Conservation (phyloP, 2,329 filamentous ascomycete genomes). For the Diaporthe sp. region DNA sequence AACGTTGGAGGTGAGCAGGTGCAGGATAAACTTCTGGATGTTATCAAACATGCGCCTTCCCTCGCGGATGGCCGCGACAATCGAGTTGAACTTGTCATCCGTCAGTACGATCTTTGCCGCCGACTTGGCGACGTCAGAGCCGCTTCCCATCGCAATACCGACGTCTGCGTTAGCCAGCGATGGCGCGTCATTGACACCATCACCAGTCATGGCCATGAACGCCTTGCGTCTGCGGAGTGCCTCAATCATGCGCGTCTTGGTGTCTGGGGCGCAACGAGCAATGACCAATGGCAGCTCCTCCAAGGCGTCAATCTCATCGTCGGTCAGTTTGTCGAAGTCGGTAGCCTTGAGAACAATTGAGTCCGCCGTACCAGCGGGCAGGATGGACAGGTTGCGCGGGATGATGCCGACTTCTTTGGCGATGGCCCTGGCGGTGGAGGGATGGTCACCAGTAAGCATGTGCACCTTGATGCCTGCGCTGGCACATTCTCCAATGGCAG, state of each 20-base stretch:
- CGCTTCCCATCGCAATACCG: slow-evolving; percentile 91
- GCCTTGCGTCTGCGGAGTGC: slow-evolving; percentile 82
- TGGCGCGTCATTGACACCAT: slow-evolving; percentile 89
- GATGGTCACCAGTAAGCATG: slow-evolving; percentile 89
- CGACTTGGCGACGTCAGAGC: slow-evolving; percentile 88
- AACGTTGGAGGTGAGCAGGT: slow-evolving; percentile 84
- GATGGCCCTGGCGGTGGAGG: slow-evolving; percentile 83
- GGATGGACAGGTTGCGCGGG: slow-evolving; percentile 70
- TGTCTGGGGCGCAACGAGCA: slow-evolving; percentile 86
- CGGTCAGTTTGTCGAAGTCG: slow-evolving; percentile 83
- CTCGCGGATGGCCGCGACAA: slow-evolving; percentile 86
- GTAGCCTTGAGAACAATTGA: slow-evolving; percentile 81
- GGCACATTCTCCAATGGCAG: slow-evolving; percentile 78
- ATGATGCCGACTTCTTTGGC: slow-evolving; percentile 85
- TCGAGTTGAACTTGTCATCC: slow-evolving; percentile 90
- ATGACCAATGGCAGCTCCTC: slow-evolving; percentile 85
- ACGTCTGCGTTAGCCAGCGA: slow-evolving; percentile 86
- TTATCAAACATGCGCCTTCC: slow-evolving; percentile 90
- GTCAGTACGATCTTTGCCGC: slow-evolving; percentile 86
- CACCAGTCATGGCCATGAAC: slow-evolving; percentile 90
- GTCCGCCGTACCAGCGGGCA: slow-evolving; percentile 74
- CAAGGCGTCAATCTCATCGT: slow-evolving; percentile 81
- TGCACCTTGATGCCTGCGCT: slow-evolving; percentile 83
- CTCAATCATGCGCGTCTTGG: slow-evolving; percentile 93
- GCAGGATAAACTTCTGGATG: slow-evolving; percentile 89